Conservation (phyloP, 495 filamentous ascomycete genomes). For the Penicillium paxilli region DNA sequence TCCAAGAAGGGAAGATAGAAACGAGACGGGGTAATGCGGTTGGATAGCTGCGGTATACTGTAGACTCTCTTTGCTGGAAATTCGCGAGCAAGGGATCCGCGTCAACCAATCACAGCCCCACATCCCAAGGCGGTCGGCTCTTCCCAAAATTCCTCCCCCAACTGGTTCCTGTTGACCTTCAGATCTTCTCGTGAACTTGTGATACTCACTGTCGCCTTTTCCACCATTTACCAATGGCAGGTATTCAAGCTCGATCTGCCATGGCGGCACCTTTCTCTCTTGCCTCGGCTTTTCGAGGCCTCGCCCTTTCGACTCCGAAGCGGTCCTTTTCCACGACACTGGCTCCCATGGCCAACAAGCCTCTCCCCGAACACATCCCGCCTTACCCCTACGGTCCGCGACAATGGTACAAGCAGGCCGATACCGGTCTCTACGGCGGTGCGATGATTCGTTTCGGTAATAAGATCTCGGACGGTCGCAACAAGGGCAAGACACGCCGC, state of each 20-base stretch:
- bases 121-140: conserved; percentile 40
- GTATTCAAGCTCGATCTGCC: conserved; percentile 27
- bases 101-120: conserved; percentile 26
- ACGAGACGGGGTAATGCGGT: conserved; percentile 16
- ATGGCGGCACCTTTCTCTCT: conserved; percentile 42
- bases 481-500: conserved; percentile 82
- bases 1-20: conserved; percentile 12
- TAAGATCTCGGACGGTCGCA: conserved; percentile 70
- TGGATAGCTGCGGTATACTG: background rate
- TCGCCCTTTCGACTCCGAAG: conserved; percentile 42
- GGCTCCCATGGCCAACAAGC: conserved; percentile 33
- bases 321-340: conserved; percentile 44
- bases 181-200: conserved; percentile 1
- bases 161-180: background rate
- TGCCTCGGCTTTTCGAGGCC: conserved; percentile 40
- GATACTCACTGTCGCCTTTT: background rate
- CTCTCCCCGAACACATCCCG: conserved; percentile 54
- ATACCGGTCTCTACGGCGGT: conserved; percentile 81
- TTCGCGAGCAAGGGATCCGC: conserved; percentile 38
- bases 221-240: conserved; percentile 28
- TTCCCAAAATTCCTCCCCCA: conserved; percentile 40
- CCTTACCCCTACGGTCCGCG: conserved; percentile 84
- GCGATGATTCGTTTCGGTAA: conserved; percentile 86
- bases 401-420: conserved; percentile 79
- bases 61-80: conserved; percentile 35